These are phyloP conservation scores for Mycena latifolia DNA, from an alignment of 768 basidiomycete species.

Conservation along the genomic window DNA sequence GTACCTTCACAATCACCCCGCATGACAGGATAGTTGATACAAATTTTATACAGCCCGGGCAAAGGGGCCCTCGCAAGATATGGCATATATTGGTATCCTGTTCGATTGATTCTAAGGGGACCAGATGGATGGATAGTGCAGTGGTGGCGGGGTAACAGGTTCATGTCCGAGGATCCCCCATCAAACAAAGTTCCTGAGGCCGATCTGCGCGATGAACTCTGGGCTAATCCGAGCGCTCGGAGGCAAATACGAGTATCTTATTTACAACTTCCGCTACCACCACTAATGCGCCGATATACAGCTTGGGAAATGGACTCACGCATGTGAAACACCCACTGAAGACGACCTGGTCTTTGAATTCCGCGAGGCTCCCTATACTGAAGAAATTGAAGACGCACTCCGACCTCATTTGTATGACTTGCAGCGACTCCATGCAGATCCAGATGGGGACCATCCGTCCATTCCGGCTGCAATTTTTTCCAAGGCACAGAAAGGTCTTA, in stretches of 20 bases:
- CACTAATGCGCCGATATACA: neutral
- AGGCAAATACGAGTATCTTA: neutral
- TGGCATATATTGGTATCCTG: conserved; percentile 4
- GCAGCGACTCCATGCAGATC: neutral
- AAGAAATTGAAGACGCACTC: neutral
- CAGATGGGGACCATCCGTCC: neutral
- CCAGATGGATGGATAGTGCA: neutral
- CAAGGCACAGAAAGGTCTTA: neutral
- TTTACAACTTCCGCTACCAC: too few species aligned
- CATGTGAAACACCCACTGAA: neutral
- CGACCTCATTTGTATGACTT: neutral
- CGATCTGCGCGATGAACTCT: conserved; percentile 1
- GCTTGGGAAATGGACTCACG: conserved; percentile 11
- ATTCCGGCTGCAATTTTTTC: neutral
- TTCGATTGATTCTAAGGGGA: neutral
- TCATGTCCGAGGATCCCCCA: neutral
- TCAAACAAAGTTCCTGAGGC: neutral
- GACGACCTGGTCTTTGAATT: neutral
- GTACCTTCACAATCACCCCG: neutral
- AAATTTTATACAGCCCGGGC: neutral
- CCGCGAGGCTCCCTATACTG: neutral
- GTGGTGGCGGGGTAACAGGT: conserved; percentile 9
- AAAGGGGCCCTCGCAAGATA: neutral
- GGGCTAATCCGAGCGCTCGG: neutral
- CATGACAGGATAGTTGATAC: too few species aligned